Conservation (phyloP, 1,284 basidiomycete genomes). For the Kwoniella shivajii region DNA sequence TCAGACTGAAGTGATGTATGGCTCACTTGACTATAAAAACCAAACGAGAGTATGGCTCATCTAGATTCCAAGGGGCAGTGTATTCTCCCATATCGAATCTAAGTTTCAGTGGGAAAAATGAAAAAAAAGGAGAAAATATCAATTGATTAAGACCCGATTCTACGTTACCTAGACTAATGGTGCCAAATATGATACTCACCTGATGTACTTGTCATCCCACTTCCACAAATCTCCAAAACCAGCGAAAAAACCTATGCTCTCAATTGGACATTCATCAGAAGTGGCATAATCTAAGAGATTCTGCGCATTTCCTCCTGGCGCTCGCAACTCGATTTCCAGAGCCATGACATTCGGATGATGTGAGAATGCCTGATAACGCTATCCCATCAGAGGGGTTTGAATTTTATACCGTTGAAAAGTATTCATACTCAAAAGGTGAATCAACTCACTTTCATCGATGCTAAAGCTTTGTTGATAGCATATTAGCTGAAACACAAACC, state of each 20-base stretch:
- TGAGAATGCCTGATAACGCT: constrained; percentile 8
- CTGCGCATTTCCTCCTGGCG: constrained; percentile 5
- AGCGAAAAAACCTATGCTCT: constrained; percentile 12
- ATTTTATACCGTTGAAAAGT: too few species aligned
- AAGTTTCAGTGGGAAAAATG: too few species aligned
- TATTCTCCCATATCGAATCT: constrained; percentile 3
- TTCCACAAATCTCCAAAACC: constrained; percentile 7
- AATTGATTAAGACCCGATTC: too few species aligned
- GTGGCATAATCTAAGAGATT: constrained; percentile 7
- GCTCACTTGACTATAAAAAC: neutral
- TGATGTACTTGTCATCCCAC: neutral
- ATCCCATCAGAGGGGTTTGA: too few species aligned
- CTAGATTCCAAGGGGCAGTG: neutral
- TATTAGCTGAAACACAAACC: too few species aligned
- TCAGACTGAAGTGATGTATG: too few species aligned
- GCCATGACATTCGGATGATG: constrained; percentile 3
- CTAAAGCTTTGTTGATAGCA: too few species aligned
- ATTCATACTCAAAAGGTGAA: too few species aligned
- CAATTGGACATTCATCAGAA: constrained; percentile 5
- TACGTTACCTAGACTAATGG: too few species aligned
- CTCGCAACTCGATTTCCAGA: constrained; percentile 11
- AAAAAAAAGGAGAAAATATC: too few species aligned
- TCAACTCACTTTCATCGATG: too few species aligned
- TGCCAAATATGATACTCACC: too few species aligned
- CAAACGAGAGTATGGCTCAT: neutral